Conservation (phyloP, 129 eudicot species). For the Centella asiatica region DNA sequence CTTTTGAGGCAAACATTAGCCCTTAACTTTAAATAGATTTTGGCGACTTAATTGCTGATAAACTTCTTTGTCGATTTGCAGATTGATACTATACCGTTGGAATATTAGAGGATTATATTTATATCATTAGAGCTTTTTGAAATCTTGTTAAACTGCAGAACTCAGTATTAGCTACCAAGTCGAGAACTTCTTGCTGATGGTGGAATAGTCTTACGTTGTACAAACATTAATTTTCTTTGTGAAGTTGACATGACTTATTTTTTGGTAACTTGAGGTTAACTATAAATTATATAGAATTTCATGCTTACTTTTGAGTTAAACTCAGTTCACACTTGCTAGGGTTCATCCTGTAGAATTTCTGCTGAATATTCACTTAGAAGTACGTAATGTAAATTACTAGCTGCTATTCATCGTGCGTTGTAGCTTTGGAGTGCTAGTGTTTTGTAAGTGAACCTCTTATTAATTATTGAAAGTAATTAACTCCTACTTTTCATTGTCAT, state of each 20-base stretch:
- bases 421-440: not conserved
- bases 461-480: not conserved
- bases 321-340: too few relatives aligned
- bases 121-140: too few relatives aligned
- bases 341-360: not conserved
- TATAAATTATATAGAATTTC: not conserved
- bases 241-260: not conserved
- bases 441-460: not conserved
- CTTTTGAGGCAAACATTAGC: not conserved
- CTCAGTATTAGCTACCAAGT: not conserved
- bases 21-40: not conserved
- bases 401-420: too few relatives aligned
- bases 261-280: not conserved
- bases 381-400: not conserved
- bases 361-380: not conserved
- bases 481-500: constrained; percentile 17
- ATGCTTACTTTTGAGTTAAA: not conserved
- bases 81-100: too few relatives aligned
- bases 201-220: not conserved
- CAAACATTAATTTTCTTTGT: not conserved
- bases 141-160: too few relatives aligned
- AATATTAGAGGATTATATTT: too few relatives aligned
- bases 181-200: not conserved
- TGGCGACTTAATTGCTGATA: not conserved
- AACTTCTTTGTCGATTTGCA: not conserved